Evolutionary conservation across 2,329 filamentous ascomycete genomes (phyloP), one percentile per base, ranked within the genome.

Genomic region (Fusarium ramigenum): DNA sequence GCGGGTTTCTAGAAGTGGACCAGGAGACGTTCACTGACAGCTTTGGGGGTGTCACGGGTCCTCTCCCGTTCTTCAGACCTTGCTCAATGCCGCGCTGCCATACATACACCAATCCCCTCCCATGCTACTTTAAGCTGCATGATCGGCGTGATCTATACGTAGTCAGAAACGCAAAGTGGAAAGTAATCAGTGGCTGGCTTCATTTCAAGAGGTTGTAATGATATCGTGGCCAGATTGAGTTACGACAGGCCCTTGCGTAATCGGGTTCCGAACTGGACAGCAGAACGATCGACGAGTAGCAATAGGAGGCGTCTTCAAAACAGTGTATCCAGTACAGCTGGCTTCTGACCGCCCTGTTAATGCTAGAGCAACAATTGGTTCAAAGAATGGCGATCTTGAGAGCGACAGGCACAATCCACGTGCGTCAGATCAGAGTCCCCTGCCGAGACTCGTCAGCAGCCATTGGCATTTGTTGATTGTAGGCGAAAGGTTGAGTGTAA

Each of bases 1-100:
- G 65, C 66, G 73, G 73, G 64, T 72, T 76, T 72, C 72, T 75
- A 63, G 58, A 49, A 60, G 69, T 72, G 71, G 72, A 66, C 52
- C 71, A 49, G 47, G 67, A 50, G 63, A 49, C 46, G 42, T 63
- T 46, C 50, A 39, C 40, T 65, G 58, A 58, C 62, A 60, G 40
- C 37, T 50, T 62, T 68, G 59, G 46, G 42, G 57, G 61, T 61
- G 69, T 67, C 72, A 74, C 65, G 69, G 72, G 61, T 69, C 60
- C 54, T 54, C 42, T 75, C 44, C 60, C 60, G 61, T 36, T 44
- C 59, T 59, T 57, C 52, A 53, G 42, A 36, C 32, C 60, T 62
- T 64, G 52, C 53, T 54, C 59, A 68, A 47, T 74, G 54, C 71
- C 64, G 72, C 47, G 30, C 66, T 68, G 43, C 39, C 46, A 63